phyloP scores from a whole-genome alignment of 2,329 filamentous ascomycete species.

The Xylariales sp. region DNA sequence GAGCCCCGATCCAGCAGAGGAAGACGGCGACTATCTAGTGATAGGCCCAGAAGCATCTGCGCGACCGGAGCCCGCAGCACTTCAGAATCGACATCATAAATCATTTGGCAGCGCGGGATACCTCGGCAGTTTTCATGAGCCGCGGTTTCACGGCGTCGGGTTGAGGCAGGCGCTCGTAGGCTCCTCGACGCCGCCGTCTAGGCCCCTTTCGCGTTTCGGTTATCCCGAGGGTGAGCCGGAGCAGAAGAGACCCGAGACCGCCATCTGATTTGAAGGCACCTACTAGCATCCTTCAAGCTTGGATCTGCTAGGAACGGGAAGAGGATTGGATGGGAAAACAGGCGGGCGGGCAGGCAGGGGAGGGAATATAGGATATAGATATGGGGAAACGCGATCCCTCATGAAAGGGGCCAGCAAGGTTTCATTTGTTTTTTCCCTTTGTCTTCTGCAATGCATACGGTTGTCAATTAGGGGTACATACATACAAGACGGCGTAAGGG shows the following conservation, averaged over 20 bases:
- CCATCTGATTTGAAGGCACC: constrained; percentile 4
- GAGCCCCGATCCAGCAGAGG: constrained; percentile 13
- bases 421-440: constrained; percentile 11
- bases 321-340: not conserved
- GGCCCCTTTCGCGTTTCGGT: constrained; percentile 22
- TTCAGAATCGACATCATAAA: constrained; percentile 39
- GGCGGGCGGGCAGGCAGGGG: not conserved
- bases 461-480: not conserved
- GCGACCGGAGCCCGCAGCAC: not conserved
- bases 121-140: constrained; percentile 47
- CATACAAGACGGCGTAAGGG: not conserved
- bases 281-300: not conserved
- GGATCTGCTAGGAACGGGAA: not conserved
- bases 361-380: not conserved
- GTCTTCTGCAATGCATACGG: not conserved
- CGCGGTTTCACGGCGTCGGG: constrained; percentile 43
- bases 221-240: constrained; percentile 17
- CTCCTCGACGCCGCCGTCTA: constrained; percentile 34
- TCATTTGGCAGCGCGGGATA: constrained; percentile 50
- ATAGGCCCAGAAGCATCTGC: not conserved
- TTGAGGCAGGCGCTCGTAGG: constrained; percentile 42
- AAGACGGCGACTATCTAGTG: not conserved
- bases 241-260: constrained; percentile 36
- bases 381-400: not conserved
- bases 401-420: not conserved